A percentile compares a stretch with the other conserved stretches of the same genome.
These are phyloP conservation scores for Phytopythium kandeliae DNA, from an alignment of 352 stramenopile species.

Conservation along the genomic window DNA sequence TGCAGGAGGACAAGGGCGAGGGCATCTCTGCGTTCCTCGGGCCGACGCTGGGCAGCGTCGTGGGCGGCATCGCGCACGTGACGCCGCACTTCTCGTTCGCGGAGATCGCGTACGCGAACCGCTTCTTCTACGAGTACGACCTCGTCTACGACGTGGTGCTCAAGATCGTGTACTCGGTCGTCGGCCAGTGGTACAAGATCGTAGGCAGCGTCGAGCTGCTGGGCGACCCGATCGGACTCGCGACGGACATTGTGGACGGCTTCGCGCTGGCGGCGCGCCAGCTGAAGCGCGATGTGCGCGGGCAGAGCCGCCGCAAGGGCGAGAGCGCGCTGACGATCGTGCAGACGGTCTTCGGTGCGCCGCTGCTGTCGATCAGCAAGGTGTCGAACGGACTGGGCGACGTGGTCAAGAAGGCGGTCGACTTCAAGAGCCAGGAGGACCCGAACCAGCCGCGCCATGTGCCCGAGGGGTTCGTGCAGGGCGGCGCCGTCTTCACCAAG, in stretches of 20 bases:
- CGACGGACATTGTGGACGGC: constrained; percentile 82
- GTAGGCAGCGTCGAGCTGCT: constrained; percentile 83
- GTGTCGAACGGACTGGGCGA: constrained; percentile 81
- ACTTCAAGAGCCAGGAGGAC: constrained; percentile 79
- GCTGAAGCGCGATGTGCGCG: constrained; percentile 72
- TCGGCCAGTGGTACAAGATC: constrained; percentile 88
- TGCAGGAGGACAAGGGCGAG: constrained; percentile 71
- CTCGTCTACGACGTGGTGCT: constrained; percentile 68
- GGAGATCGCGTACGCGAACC: constrained; percentile 68
- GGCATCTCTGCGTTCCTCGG: constrained; percentile 77
- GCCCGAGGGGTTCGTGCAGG: constrained; percentile 65
- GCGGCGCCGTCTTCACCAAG: constrained; percentile 72
- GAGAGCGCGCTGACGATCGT: constrained; percentile 74
- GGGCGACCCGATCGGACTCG: constrained; percentile 75
- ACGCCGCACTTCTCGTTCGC: constrained; percentile 76
- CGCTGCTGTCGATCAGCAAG: constrained; percentile 72
- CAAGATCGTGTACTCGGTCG: constrained; percentile 64
- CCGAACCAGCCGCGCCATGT: constrained; percentile 64
- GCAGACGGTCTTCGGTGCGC: constrained; percentile 77
- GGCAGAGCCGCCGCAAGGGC: constrained; percentile 77
- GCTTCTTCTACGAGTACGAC: constrained; percentile 85
- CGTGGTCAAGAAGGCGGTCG: constrained; percentile 78
- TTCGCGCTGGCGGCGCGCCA: constrained; percentile 76
- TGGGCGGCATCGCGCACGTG: constrained; percentile 84
- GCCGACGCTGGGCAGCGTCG: constrained; percentile 78